These are phyloP conservation scores for Colletotrichum horii DNA, from an alignment of 2,329 filamentous ascomycete genomes.

Conservation along the genomic window DNA sequence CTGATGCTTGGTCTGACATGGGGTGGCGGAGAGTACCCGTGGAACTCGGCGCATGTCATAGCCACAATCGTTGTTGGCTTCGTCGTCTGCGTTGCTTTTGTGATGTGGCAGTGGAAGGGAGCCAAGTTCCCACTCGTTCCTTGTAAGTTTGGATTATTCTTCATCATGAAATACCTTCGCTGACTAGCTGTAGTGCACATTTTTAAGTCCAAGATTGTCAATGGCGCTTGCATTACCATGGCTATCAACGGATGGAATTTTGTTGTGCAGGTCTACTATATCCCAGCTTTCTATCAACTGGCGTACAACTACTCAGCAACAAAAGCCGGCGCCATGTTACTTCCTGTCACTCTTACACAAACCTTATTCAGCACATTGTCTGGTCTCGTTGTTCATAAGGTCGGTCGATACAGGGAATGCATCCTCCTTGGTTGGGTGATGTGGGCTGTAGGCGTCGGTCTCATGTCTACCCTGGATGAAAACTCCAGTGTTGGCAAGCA, in stretches of 20 bases:
- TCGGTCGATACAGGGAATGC: slow-evolving; percentile 57
- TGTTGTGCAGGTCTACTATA: slow-evolving; percentile 58
- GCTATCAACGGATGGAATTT: slow-evolving; percentile 66
- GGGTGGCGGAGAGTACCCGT: slow-evolving; percentile 64
- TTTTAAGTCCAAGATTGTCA: slow-evolving; percentile 57
- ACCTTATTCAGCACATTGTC: slow-evolving; percentile 53
- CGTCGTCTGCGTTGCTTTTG: slow-evolving; percentile 39
- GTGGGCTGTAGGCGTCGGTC: slow-evolving; percentile 57
- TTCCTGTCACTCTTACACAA: slow-evolving; percentile 48
- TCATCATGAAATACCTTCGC: slow-evolving; percentile 22
- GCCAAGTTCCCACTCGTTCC: slow-evolving; percentile 53
- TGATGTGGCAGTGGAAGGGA: slow-evolving; percentile 58
- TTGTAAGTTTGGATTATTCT: slow-evolving; percentile 31
- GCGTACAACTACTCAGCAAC: slow-evolving; percentile 48
- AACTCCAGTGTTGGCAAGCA: slow-evolving; percentile 55
- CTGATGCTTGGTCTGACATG: slow-evolving; percentile 59
- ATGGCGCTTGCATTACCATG: slow-evolving; percentile 61
- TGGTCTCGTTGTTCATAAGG: slow-evolving; percentile 57
- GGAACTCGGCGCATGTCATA: slow-evolving; percentile 60
- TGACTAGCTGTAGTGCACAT: slow-evolving; percentile 48
- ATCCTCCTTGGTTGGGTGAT: slow-evolving; percentile 58
- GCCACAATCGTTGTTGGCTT: slow-evolving; percentile 57
- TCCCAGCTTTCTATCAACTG: slow-evolving; percentile 52
- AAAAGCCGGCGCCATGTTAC: slow-evolving; percentile 44
- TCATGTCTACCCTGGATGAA: slow-evolving; percentile 57